These are phyloP conservation scores for Saccharum spontaneum DNA, from an alignment of 176 grass and related monocot species.

Conservation along the genomic window DNA sequence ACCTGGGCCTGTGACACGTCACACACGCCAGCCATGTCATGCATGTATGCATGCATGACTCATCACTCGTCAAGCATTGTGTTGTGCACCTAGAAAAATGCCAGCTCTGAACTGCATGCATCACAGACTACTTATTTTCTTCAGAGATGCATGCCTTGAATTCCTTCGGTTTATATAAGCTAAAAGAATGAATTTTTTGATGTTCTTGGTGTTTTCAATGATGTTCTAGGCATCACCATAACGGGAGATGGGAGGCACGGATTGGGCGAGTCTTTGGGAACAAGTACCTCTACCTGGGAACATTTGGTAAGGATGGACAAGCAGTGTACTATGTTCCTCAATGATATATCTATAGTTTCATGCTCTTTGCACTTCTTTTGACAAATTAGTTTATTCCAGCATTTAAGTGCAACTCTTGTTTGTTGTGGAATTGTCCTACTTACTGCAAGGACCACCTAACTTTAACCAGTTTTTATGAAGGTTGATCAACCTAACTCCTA, in stretches of 20 bases:
- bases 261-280: slow-evolving; percentile 80
- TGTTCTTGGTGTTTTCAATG: not conserved
- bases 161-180: not conserved
- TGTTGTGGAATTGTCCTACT: slow-evolving; percentile 36
- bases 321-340: not conserved
- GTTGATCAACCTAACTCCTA: slow-evolving; percentile 44
- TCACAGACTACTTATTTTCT: not conserved
- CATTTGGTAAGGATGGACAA: slow-evolving; percentile 56
- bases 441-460: slow-evolving; percentile 39
- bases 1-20: slow-evolving; percentile 7
- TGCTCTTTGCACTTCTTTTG: slow-evolving; percentile 34
- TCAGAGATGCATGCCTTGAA: not conserved
- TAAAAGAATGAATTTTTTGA: not conserved
- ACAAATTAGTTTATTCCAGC: not conserved
- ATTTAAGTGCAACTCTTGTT: slow-evolving; percentile 42
- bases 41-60: not conserved
- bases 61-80: not conserved
- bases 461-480: slow-evolving; percentile 44
- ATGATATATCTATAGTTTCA: not conserved
- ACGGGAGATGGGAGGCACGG: slow-evolving; percentile 92
- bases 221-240: slow-evolving; percentile 80
- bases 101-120: not conserved
- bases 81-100: not conserved
- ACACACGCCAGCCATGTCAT: slow-evolving; percentile 5
- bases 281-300: slow-evolving; percentile 94